Percentiles rank a stretch among this genome's conserved stretches.
These are phyloP conservation scores for Metrosideros polymorpha DNA, from an alignment of 441 rosid genomes.

Conservation along the genomic window DNA sequence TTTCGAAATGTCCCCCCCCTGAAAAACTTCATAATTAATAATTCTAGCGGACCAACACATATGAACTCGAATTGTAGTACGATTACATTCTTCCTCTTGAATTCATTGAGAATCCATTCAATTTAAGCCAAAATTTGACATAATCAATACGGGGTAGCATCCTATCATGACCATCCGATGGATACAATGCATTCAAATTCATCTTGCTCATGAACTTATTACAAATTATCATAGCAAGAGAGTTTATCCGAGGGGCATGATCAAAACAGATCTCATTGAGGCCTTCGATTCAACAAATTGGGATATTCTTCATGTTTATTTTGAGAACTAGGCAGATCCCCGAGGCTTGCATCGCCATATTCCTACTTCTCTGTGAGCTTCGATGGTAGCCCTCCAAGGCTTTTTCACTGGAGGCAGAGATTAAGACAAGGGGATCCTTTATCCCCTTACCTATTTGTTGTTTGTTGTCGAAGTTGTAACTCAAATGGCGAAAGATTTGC, in stretches of 20 bases:
- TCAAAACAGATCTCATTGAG: neutral
- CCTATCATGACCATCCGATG: too few species aligned
- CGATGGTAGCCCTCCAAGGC: neutral
- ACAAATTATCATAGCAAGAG: neutral
- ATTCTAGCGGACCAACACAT: neutral
- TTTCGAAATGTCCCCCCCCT: neutral
- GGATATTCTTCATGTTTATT: neutral
- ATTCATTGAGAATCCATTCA: accelerated
- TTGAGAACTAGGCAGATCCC: neutral
- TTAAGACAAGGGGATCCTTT: too few species aligned
- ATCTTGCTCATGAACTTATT: neutral
- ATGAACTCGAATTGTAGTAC: neutral
- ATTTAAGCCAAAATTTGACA: too few species aligned
- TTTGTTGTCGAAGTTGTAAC: neutral
- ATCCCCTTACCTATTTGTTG: neutral
- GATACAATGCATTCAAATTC: too few species aligned
- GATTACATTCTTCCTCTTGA: neutral
- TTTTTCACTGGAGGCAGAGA: neutral
- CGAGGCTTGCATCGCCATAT: neutral
- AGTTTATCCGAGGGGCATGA: neutral
- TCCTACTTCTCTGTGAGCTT: neutral
- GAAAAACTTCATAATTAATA: too few species aligned
- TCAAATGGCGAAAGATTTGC: neutral
- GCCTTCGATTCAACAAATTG: neutral
- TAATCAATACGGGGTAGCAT: too few species aligned